These are phyloP conservation scores for Scheffersomyces segobiensis DNA, from an alignment of 1,139 yeast species.

Conservation along the genomic window DNA sequence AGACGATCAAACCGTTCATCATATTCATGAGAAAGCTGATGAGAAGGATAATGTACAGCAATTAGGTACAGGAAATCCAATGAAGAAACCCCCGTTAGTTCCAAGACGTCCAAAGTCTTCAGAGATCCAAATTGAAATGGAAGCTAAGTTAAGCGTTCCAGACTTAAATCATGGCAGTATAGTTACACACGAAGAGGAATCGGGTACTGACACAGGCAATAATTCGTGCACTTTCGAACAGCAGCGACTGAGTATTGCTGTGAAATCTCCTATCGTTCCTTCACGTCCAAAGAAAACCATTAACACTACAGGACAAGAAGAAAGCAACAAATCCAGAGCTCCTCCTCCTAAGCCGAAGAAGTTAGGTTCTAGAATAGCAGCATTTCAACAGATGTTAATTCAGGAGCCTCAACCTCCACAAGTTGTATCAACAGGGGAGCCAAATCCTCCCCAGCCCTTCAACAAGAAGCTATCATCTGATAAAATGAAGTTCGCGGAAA, in stretches of 20 bases:
- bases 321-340: conserved; percentile 23
- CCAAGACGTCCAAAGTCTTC: conserved; percentile 14
- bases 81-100: conserved; percentile 11
- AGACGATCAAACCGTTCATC: background rate
- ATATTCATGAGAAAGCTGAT: background rate
- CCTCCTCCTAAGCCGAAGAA: conserved; percentile 77
- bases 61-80: background rate
- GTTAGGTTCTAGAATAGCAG: conserved; percentile 75
- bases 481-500: conserved; percentile 52
- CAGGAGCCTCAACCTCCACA: conserved; percentile 15
- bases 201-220: background rate
- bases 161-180: background rate
- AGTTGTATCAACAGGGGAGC: conserved; percentile 5
- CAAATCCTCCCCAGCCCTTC: conserved; percentile 4
- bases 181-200: background rate
- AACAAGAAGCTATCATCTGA: conserved; percentile 28
- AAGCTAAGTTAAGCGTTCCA: no score
- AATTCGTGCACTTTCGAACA: background rate
- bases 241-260: background rate
- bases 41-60: background rate
- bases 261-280: conserved; percentile 5
- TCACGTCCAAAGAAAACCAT: conserved; percentile 2
- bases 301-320: background rate
- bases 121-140: no score
- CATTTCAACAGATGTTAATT: conserved; percentile 71